Conservation (phyloP, 495 filamentous ascomycete genomes). For the Neurospora sp. region DNA sequence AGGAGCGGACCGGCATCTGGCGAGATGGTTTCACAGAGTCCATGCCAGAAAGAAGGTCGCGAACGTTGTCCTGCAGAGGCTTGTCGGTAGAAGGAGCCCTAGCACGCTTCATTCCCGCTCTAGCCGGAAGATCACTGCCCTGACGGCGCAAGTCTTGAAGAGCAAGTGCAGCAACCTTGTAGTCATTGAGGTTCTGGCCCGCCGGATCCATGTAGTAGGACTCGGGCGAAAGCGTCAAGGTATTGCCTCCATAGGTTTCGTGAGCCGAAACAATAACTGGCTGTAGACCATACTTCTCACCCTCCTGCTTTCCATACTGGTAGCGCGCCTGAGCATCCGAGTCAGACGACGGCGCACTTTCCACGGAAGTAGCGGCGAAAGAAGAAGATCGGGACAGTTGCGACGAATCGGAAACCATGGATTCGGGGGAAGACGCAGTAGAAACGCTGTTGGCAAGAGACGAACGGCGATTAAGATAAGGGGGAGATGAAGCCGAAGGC, state of each 20-base stretch:
- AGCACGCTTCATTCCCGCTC: constrained; percentile 51
- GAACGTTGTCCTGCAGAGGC: constrained; percentile 63
- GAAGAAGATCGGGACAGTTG: constrained; percentile 65
- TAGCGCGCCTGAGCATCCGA: constrained; percentile 76
- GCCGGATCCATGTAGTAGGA: constrained; percentile 41
- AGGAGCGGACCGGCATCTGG: constrained; percentile 28
- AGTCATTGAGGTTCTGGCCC: constrained; percentile 42
- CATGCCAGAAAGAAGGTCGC: constrained; percentile 40
- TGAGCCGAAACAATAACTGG: constrained; percentile 42
- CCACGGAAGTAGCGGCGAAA: constrained; percentile 60
- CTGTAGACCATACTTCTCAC: constrained; percentile 40
- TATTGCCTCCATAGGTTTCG: constrained; percentile 44
- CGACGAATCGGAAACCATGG: constrained; percentile 79
- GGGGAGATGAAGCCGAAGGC: constrained; percentile 45
- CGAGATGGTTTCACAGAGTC: constrained; percentile 11
- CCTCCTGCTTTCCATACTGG: constrained; percentile 58
- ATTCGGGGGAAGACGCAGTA: constrained; percentile 75
- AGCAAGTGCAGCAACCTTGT: constrained; percentile 48
- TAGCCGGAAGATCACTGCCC: constrained; percentile 8
- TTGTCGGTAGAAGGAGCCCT: constrained; percentile 58
- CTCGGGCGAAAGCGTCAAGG: constrained; percentile 52
- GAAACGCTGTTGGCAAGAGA: constrained; percentile 71
- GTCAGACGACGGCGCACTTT: constrained; percentile 55
- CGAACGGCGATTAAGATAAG: constrained; percentile 56
- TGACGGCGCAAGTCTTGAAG: constrained; percentile 52